Evolutionary conservation across 257 asterid species (phyloP), one percentile per base, ranked within the genome.

Genomic region (Capsicum rhomboideum): DNA sequence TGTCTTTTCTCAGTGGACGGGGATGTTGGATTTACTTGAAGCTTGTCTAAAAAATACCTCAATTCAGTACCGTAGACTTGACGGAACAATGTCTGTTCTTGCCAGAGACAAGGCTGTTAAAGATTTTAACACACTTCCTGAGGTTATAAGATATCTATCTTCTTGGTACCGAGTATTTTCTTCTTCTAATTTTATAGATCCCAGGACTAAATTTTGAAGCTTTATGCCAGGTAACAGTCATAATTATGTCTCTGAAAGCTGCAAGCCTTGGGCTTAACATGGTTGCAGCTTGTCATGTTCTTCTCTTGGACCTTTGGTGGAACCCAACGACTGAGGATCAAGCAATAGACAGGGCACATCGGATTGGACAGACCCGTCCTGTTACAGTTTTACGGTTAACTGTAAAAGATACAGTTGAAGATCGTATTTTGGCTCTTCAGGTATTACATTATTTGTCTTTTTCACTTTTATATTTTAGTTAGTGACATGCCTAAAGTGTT

Each of bases 291-390:
- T 96, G 94, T 86, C 93, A 91, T 77, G 99, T 96, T 56, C 85
- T 96, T 85, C 97, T 96, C 84, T 92, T 96, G 85, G 99, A 96
- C 90, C 98, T 94, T 14, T 96, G 99, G 99, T 96, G 99, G 99
- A 96, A 96, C 87, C 99, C 99, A 44, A 94, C 98, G 2, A 96
- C 99, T 49, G 99, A 96, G 89, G 99, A 96, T 91, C 99, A 96
- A 91, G 98, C 99, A 56, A 93, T 96, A 50, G 99, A 96, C 84
- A 85, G 99, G 84, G 99, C 99, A 17, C 99, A 96, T 89, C 94
- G 99, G 82, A 96, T 96, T 55, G 98, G 99, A 46, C 99, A 96
- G 91, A 92, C 88, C 20, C 97, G 99, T 14, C 98, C 99, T 1
- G 99, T 96, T 84, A 91, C 95, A 50, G 99, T 96, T 87, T 92